Conservation (phyloP, 345 rosid species). For the Eucalyptus polybractea region DNA sequence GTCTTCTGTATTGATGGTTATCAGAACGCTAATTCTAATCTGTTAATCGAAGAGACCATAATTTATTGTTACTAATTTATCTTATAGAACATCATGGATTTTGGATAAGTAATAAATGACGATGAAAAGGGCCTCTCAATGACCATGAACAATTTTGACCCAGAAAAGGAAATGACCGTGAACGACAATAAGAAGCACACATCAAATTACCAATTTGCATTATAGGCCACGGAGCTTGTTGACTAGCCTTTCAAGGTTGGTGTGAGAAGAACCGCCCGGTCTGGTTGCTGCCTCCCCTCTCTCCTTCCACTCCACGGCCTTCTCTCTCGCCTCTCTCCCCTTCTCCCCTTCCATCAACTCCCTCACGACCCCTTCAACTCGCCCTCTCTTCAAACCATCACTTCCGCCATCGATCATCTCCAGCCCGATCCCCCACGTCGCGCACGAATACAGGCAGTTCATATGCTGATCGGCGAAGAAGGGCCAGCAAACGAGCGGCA, state of each 20-base stretch:
- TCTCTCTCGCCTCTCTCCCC: not conserved
- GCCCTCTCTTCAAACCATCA: constrained; percentile 3
- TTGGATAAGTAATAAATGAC: not conserved
- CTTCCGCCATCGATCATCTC: constrained; percentile 4
- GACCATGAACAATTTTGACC: not conserved
- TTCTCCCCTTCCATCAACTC: constrained; percentile 9
- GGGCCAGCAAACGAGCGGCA: constrained; percentile 9
- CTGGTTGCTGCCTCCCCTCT: not conserved
- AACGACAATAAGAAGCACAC: not conserved
- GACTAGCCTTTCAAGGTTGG: not conserved
- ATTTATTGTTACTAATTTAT: not conserved
- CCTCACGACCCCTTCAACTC: constrained; percentile 3
- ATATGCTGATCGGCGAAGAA: constrained; percentile 5
- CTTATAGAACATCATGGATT: not conserved
- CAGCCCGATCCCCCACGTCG: constrained; percentile 19
- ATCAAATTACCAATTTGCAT: not conserved
- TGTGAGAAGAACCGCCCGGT: not conserved
- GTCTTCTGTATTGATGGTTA: not conserved
- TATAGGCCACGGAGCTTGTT: not conserved
- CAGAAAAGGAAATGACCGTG: not conserved
- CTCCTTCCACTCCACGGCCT: constrained; percentile 1
- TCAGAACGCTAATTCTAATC: not conserved
- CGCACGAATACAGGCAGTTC: constrained; percentile 6
- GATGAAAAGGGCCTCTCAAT: not conserved
- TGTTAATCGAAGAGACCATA: not conserved